Conservation (phyloP, 805 yeast species). For the Candida methanosorbosa region DNA sequence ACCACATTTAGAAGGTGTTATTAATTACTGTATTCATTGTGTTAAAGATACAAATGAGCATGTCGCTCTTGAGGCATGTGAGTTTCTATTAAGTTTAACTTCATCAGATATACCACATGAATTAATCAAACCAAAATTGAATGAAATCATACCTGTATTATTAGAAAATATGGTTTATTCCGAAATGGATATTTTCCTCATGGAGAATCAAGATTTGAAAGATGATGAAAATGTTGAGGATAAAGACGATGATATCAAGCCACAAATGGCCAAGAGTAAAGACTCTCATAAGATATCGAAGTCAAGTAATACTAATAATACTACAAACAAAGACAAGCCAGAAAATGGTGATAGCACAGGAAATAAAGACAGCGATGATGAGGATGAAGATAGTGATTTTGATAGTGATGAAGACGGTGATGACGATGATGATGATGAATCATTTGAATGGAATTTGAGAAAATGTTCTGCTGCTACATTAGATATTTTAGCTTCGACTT, state of each 20-base stretch:
- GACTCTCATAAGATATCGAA: conserved; percentile 24
- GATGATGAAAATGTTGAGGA: conserved; percentile 78
- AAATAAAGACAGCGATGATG: not conserved
- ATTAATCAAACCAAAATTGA: conserved; percentile 48
- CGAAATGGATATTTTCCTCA: conserved; percentile 64
- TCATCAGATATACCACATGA: conserved; percentile 52
- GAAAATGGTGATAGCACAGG: not conserved
- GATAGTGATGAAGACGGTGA: conserved; percentile 66
- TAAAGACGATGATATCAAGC: conserved; percentile 79
- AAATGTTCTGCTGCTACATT: conserved; percentile 93
- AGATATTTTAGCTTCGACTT: conserved; percentile 64
- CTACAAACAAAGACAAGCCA: conserved; percentile 10
- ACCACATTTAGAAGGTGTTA: conserved; percentile 81
- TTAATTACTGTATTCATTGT: conserved; percentile 74
- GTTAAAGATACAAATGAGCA: conserved; percentile 57
- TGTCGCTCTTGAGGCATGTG: conserved; percentile 89
- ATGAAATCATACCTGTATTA: conserved; percentile 64
- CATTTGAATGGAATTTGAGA: conserved; percentile 81
- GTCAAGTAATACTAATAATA: conserved; percentile 2
- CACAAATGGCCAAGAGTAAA: conserved; percentile 65
- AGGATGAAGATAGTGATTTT: conserved; percentile 36
- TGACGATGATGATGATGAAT: conserved; percentile 58
- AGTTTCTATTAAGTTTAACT: conserved; percentile 71
- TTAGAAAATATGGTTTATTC: conserved; percentile 81
- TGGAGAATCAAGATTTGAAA: conserved; percentile 56